Conservation (phyloP, 2,329 filamentous ascomycete species). For the Aspergillus sp. region DNA sequence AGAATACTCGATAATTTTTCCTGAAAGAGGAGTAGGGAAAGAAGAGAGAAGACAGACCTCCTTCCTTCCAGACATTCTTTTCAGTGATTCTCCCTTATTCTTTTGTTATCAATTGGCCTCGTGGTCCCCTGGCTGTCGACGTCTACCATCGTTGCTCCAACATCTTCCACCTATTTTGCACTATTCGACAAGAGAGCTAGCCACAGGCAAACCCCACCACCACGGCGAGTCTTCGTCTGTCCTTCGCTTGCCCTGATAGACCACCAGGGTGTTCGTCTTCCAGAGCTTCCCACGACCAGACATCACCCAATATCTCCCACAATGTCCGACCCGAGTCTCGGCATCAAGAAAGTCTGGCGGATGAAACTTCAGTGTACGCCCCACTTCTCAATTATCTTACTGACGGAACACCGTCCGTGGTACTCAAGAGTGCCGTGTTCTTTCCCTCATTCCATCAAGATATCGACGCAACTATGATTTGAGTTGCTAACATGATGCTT, state of each 20-base stretch:
- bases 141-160: slow-evolving; percentile 12
- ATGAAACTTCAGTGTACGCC: slow-evolving; percentile 60
- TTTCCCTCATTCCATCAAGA: background rate
- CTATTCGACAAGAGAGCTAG: background rate
- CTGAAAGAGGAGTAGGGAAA: slow-evolving; percentile 10
- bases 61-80: slow-evolving; percentile 5
- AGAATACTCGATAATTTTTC: slow-evolving; percentile 8
- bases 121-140: slow-evolving; percentile 17
- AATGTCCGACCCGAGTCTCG: slow-evolving; percentile 14
- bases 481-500: slow-evolving; percentile 21
- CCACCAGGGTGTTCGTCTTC: background rate
- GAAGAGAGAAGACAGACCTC: background rate
- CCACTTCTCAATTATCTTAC: slow-evolving; percentile 23
- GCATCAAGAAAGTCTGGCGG: slow-evolving; percentile 53
- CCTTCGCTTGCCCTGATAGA: slow-evolving; percentile 1
- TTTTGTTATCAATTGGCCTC: slow-evolving; percentile 20
- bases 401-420: slow-evolving; percentile 15
- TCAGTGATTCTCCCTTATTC: slow-evolving; percentile 7
- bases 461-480: slow-evolving; percentile 2
- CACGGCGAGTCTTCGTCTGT: background rate
- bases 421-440: background rate
- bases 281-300: slow-evolving; percentile 1
- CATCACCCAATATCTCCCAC: slow-evolving; percentile 5
- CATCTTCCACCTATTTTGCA: background rate
- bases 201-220: background rate